These are phyloP conservation scores for Gentiana straminea DNA, from an alignment of 257 asterid species.

Conservation along the genomic window DNA sequence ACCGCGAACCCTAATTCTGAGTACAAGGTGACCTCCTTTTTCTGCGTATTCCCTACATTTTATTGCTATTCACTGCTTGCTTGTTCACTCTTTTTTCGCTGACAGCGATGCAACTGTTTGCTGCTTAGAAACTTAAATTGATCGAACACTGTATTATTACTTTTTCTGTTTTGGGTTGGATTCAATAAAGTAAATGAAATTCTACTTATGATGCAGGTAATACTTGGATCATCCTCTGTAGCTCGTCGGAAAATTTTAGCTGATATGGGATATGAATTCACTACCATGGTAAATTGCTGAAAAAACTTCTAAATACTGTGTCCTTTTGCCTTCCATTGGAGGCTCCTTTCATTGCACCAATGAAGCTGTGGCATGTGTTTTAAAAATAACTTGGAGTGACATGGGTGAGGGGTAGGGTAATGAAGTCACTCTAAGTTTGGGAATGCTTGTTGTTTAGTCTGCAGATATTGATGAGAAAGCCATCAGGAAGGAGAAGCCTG, in stretches of 20 bases:
- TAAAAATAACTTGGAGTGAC: not conserved
- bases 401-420: not conserved
- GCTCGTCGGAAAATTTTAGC: conserved; percentile 61
- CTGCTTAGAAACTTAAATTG: not conserved
- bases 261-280: conserved; percentile 70
- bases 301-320: too few species aligned
- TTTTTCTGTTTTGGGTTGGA: not conserved
- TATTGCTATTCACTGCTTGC: not conserved
- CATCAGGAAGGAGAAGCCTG: conserved; percentile 75
- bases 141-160: not conserved
- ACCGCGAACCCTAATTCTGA: conserved; percentile 9
- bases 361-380: too few species aligned
- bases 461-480: conserved; percentile 97
- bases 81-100: not conserved
- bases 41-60: not conserved
- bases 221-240: conserved; percentile 80
- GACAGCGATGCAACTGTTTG: not conserved
- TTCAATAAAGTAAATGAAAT: not conserved
- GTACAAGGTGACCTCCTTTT: conserved; percentile 14
- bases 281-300: conserved; percentile 42
- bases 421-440: too few species aligned
- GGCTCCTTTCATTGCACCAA: not conserved
- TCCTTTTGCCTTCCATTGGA: not conserved
- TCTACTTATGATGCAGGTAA: conserved; percentile 34
- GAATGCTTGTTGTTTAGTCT: conserved; percentile 26